Base-by-base conservation (phyloP, 805 yeast genomes). In the Pichia ethanolica region DNA sequence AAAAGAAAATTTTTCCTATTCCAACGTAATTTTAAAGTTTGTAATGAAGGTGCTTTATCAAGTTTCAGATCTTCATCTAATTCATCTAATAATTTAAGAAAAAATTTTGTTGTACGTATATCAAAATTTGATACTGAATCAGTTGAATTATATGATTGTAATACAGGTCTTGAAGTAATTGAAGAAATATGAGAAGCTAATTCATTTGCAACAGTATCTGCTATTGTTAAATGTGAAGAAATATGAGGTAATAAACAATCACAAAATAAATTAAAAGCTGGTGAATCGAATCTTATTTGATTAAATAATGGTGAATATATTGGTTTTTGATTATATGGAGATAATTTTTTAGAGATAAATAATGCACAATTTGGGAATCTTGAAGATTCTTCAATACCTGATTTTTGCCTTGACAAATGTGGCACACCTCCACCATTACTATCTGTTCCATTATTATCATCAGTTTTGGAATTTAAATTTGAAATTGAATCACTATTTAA, bases 51-150 rank as follows among this genome's bases (percentile, higher is more conserved):
- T 0, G 90, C 82, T 39, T 67, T 62, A 51, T 84, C 90, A 28
- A 86, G 65, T 53, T 79, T 75, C 38, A 86, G 61, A 0, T 83
- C 74, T 1, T 90, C 85, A 51, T 87, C 96, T 42, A 91, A 73
- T 60, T 91, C 99, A 55, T 89, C 95, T 14, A 72, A 60, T 25
- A 88, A 64, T 51, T 77, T 75, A 54, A 82, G 81, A 63, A 85
- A 80, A 58, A 83, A 81, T 54, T 76, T 74, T 11, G 82, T 66
- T 9, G 73, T 77, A 54, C 75, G 76, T 53, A 83, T 64, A 28
- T 53, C 57, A 13, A 55, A 35, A 5, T 41, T 30, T 10, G 44
- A 34, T 27, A 13, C 42, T 28, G 26, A 39, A 13, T 27, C 28
- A n/a, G 46, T 45, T 7, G 50, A 44, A 7, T 32, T 12, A 12